These are phyloP conservation scores for Thalassiosira gravida DNA, from an alignment of 352 stramenopile species.

Conservation along the genomic window DNA sequence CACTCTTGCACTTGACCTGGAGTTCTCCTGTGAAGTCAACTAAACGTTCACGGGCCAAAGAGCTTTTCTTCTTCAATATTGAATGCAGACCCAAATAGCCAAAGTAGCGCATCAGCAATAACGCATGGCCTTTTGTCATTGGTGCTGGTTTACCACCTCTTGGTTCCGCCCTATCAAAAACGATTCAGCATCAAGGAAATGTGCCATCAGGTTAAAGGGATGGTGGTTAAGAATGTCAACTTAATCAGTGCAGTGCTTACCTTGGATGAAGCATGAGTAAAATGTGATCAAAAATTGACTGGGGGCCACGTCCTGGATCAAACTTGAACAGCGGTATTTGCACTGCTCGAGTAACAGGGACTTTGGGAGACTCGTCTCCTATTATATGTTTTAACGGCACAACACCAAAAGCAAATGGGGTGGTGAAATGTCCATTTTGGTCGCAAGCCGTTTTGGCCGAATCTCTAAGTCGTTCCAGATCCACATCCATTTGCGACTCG, in stretches of 20 bases:
- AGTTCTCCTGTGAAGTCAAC: constrained; percentile 82
- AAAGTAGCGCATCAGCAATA: constrained; percentile 86
- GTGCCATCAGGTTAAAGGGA: not conserved
- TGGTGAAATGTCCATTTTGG: constrained; percentile 70
- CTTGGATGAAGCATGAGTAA: constrained; percentile 83
- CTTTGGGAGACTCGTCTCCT: constrained; percentile 67
- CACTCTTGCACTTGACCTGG: constrained; percentile 61
- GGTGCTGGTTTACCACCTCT: constrained; percentile 58
- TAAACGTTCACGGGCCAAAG: constrained; percentile 72
- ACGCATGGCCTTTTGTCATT: constrained; percentile 78
- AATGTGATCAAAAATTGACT: constrained; percentile 85
- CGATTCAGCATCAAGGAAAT: not conserved
- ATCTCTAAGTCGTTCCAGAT: constrained; percentile 64
- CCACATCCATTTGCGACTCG: constrained; percentile 43
- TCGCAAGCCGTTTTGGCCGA: constrained; percentile 68
- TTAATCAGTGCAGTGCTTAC: constrained; percentile 33
- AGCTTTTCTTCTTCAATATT: constrained; percentile 78
- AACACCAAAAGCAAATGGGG: constrained; percentile 85
- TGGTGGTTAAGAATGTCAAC: not conserved
- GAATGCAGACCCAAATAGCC: constrained; percentile 85
- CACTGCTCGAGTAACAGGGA: constrained; percentile 77
- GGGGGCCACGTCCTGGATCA: constrained; percentile 60
- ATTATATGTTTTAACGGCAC: constrained; percentile 83
- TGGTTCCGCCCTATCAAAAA: constrained; percentile 39
- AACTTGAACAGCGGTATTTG: constrained; percentile 85